A percentile compares a stretch with the other conserved stretches of the same genome.
phyloP scores from a whole-genome alignment of 371 early-diverging fungal species.

The Batkoa obscura region DNA sequence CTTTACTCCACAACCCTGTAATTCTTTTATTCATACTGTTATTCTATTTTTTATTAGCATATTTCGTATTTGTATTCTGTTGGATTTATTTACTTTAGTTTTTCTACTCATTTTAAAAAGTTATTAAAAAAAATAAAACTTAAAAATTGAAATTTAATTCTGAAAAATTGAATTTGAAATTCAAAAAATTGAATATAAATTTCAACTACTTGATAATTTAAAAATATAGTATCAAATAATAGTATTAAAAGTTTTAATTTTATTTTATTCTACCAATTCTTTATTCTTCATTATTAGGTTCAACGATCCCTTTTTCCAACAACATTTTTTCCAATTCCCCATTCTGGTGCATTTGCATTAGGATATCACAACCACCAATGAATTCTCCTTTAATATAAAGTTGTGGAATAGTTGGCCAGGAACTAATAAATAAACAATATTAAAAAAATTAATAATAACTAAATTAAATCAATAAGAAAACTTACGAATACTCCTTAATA shows the following conservation, averaged over 20 bases:
- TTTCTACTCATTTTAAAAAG: no score
- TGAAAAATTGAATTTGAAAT: no score
- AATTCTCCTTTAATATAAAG: slow-evolving; percentile 93
- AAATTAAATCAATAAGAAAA: not conserved
- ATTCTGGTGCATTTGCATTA: slow-evolving; percentile 77
- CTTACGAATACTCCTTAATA: slow-evolving; percentile 81
- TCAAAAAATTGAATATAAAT: no score
- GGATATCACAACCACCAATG: slow-evolving; percentile 91
- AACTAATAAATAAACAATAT: slow-evolving; percentile 13
- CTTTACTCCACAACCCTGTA: not conserved
- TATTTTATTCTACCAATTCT: no score
- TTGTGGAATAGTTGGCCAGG: slow-evolving; percentile 98
- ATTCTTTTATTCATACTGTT: not conserved
- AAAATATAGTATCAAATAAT: no score
- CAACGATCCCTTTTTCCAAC: slow-evolving; percentile 57
- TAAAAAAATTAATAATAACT: not conserved
- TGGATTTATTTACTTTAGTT: no score
- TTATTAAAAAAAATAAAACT: no score
- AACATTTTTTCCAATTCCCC: slow-evolving; percentile 76
- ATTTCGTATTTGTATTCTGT: no score
- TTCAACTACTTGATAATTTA: no score
- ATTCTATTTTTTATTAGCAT: no score
- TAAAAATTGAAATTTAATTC: no score
- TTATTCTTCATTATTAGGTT: slow-evolving; percentile 3
- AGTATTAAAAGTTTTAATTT: no score